A percentile compares a stretch with the other conserved stretches of the same genome.
These are phyloP conservation scores for Blepharisma stoltei DNA, from an alignment of 73 alveolate species.

Conservation along the genomic window DNA sequence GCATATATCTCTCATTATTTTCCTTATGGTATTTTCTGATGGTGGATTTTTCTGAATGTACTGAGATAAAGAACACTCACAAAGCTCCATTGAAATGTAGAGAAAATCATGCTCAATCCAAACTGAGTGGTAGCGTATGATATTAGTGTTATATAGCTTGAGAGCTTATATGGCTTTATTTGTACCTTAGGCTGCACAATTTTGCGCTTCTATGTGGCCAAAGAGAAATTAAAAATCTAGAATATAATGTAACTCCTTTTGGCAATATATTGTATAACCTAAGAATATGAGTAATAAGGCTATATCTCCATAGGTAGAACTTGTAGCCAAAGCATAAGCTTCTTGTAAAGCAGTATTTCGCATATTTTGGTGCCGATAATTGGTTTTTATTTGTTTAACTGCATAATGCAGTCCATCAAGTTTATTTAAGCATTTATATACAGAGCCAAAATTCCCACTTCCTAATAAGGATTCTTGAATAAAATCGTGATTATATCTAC, in stretches of 20 bases:
- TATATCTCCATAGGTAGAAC: conserved; percentile 59
- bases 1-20: conserved; percentile 60
- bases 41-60: conserved; percentile 25
- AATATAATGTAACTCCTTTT: no score
- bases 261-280: no score
- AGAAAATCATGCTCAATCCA: conserved; percentile 66
- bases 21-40: conserved; percentile 46
- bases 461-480: conserved; percentile 42
- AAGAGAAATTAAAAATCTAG: no score
- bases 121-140: conserved; percentile 70
- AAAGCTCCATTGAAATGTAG: conserved; percentile 71
- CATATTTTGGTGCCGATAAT: conserved; percentile 32
- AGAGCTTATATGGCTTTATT: no score
- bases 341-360: conserved; percentile 55
- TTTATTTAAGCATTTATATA: conserved; percentile 54
- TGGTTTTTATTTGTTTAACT: conserved; percentile 53
- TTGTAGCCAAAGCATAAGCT: conserved; percentile 68
- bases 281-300: no score
- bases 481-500: conserved; percentile 7
- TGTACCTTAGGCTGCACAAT: no score
- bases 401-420: conserved; percentile 73
- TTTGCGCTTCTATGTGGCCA: no score
- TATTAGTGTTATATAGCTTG: conserved; percentile 59
- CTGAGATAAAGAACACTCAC: conserved; percentile 46
- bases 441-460: conserved; percentile 75